Evolutionary conservation across 805 yeast genomes (phyloP).

Genomic region (Diddensiella caesifluorescens): DNA sequence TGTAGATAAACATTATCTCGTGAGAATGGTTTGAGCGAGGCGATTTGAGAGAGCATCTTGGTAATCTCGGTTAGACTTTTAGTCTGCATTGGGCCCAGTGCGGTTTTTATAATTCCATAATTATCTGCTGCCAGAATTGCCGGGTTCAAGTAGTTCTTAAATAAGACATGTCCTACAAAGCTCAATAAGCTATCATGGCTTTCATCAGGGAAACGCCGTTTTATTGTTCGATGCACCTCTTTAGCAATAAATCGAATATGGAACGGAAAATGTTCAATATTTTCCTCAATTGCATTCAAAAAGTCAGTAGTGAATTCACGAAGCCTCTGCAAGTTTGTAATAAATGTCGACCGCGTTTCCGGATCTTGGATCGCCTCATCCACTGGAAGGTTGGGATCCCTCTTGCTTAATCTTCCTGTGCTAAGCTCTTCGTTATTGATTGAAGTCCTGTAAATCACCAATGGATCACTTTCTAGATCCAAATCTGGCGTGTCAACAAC

Average conservation of each 20-base stretch:
- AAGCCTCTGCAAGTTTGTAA: slow-evolving; percentile 64
- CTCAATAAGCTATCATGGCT: slow-evolving; percentile 53
- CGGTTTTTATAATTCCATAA: slow-evolving; percentile 45
- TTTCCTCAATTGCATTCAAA: slow-evolving; percentile 45
- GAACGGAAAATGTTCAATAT: slow-evolving; percentile 45
- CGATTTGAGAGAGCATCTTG: slow-evolving; percentile 58
- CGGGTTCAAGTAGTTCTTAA: slow-evolving; percentile 32
- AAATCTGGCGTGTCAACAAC: slow-evolving; percentile 31
- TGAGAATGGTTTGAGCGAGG: slow-evolving; percentile 62
- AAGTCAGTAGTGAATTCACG: slow-evolving; percentile 66
- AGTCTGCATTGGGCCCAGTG: slow-evolving; percentile 34
- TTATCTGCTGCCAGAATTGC: slow-evolving; percentile 37
- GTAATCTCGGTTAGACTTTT: slow-evolving; percentile 54
- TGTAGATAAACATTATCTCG: slow-evolving; percentile 60
- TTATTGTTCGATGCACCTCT: slow-evolving; percentile 30
- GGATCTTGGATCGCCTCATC: slow-evolving; percentile 74
- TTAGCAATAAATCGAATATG: slow-evolving; percentile 54
- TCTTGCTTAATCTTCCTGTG: slow-evolving; percentile 34
- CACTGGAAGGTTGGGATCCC: slow-evolving; percentile 42
- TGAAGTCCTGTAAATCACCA: slow-evolving; percentile 31
- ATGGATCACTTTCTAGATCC: slow-evolving; percentile 79
- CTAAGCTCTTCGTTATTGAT: slow-evolving; percentile 31
- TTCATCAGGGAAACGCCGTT: slow-evolving; percentile 20
- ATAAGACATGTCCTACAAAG: slow-evolving; percentile 55
- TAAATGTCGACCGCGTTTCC: slow-evolving; percentile 64